Evolutionary conservation across 2,329 filamentous ascomycete species (phyloP).

Genomic region (Scedosporium aurantiacum): DNA sequence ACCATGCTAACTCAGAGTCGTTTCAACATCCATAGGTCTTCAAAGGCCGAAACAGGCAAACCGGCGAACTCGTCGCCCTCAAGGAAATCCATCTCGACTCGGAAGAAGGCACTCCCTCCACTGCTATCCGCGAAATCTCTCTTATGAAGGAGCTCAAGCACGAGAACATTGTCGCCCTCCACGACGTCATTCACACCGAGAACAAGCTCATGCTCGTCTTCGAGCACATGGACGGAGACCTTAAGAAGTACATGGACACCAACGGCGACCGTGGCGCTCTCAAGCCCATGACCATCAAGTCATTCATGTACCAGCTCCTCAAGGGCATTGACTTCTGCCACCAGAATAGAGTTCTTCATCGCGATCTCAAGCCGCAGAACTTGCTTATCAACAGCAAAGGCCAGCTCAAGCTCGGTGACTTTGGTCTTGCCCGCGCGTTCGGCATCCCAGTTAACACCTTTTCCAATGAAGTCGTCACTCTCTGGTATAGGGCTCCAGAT

Average conservation of each 20-base stretch:
- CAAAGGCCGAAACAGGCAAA: slow-evolving; percentile 95
- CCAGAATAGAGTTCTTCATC: slow-evolving; percentile 89
- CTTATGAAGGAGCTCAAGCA: slow-evolving; percentile 99
- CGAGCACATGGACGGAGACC: slow-evolving; percentile 95
- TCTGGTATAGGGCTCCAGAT: slow-evolving; percentile 96
- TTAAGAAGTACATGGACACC: slow-evolving; percentile 98
- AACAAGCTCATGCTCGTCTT: slow-evolving; percentile 99
- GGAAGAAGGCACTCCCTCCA: slow-evolving; percentile 94
- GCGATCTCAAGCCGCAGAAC: slow-evolving; percentile 93
- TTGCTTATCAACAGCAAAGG: slow-evolving; percentile 89
- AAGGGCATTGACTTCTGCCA: slow-evolving; percentile 97
- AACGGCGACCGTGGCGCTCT: slow-evolving; percentile 81
- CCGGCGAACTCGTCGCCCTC: slow-evolving; percentile 87
- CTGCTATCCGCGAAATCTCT: slow-evolving; percentile 95
- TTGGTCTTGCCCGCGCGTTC: slow-evolving; percentile 86
- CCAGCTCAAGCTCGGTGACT: slow-evolving; percentile 85
- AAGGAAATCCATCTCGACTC: slow-evolving; percentile 99
- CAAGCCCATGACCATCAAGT: slow-evolving; percentile 86
- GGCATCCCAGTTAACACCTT: slow-evolving; percentile 98
- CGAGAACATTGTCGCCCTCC: slow-evolving; percentile 92
- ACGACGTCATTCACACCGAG: slow-evolving; percentile 98
- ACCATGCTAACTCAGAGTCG: not conserved
- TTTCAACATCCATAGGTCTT: slow-evolving; percentile 56
- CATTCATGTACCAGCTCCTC: slow-evolving; percentile 97
- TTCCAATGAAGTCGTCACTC: slow-evolving; percentile 92